phyloP scores from a whole-genome alignment of 2,329 filamentous ascomycete genomes.

The Diaporthe humulicola region DNA sequence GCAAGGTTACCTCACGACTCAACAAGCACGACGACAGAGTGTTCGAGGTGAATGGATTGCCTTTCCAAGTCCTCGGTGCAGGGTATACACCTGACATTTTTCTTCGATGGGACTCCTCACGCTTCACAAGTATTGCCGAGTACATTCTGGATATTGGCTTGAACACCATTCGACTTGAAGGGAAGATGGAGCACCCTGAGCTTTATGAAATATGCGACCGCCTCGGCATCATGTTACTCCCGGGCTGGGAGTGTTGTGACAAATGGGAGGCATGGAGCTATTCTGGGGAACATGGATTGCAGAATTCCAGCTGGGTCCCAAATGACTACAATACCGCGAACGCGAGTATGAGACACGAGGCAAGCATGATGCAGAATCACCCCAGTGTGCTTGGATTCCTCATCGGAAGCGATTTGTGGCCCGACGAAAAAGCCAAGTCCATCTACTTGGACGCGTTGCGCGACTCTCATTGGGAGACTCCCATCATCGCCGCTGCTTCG shows the following conservation, averaged over 20 bases:
- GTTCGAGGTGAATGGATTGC: slow-evolving; percentile 68
- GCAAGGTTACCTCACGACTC: slow-evolving; percentile 64
- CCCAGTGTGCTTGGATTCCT: slow-evolving; percentile 71
- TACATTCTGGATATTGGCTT: slow-evolving; percentile 72
- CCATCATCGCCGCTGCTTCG: slow-evolving; percentile 69
- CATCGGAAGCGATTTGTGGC: slow-evolving; percentile 74
- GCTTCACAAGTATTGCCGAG: slow-evolving; percentile 62
- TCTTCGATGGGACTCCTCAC: slow-evolving; percentile 65
- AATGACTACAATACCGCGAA: slow-evolving; percentile 68
- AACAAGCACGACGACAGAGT: slow-evolving; percentile 66
- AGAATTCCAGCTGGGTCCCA: slow-evolving; percentile 57
- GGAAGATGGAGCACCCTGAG: slow-evolving; percentile 73
- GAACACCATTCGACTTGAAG: slow-evolving; percentile 74
- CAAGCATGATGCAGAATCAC: slow-evolving; percentile 70
- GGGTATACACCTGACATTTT: slow-evolving; percentile 75
- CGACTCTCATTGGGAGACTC: slow-evolving; percentile 66
- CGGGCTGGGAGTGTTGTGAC: slow-evolving; percentile 77
- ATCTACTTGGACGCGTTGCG: slow-evolving; percentile 65
- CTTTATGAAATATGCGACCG: slow-evolving; percentile 71
- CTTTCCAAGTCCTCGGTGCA: slow-evolving; percentile 72
- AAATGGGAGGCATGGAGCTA: slow-evolving; percentile 77
- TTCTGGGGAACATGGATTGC: slow-evolving; percentile 61
- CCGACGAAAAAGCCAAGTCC: slow-evolving; percentile 66
- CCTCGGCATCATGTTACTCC: slow-evolving; percentile 71
- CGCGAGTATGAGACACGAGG: slow-evolving; percentile 70